Percentiles rank a stretch among this genome's conserved stretches.
Conservation (phyloP, 768 basidiomycete species). For the Pleurotus pulmonarius region DNA sequence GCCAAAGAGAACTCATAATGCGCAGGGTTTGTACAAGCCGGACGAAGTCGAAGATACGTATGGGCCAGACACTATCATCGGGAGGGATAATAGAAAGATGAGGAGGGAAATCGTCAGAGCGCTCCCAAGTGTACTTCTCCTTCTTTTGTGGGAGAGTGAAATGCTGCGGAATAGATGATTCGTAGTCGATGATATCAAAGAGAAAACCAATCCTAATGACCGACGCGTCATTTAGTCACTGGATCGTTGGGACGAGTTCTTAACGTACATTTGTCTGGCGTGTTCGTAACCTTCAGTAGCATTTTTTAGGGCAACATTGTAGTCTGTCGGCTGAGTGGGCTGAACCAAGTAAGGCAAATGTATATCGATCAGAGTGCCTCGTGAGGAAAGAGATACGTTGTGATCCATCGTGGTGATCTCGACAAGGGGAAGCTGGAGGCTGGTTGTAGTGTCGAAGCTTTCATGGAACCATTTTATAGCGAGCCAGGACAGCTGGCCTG, state of each 20-base stretch:
- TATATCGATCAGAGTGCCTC: no score
- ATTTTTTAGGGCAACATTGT: not conserved
- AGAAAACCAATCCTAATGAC: not conserved
- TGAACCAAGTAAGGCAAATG: no score
- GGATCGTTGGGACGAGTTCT: not conserved
- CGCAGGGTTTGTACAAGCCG: conserved; percentile 11
- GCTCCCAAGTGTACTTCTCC: conserved; percentile 12
- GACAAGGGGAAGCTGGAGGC: no score
- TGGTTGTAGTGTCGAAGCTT: no score
- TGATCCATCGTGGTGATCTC: no score
- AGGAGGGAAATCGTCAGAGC: conserved; percentile 17
- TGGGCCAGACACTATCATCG: not conserved
- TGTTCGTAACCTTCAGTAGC: not conserved
- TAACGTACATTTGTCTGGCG: not conserved
- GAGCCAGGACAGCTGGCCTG: no score
- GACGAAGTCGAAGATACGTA: conserved; percentile 15
- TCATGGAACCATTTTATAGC: no score
- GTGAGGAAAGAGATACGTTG: no score
- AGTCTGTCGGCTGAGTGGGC: not conserved
- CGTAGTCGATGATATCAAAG: conserved; percentile 4
- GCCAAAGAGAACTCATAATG: not conserved
- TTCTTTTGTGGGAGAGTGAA: not conserved
- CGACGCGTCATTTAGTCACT: not conserved
- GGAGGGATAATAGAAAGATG: conserved; percentile 14
- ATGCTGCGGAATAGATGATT: conserved; percentile 2